Conservation (phyloP, 495 filamentous ascomycete species). For the Penicillium daleae region DNA sequence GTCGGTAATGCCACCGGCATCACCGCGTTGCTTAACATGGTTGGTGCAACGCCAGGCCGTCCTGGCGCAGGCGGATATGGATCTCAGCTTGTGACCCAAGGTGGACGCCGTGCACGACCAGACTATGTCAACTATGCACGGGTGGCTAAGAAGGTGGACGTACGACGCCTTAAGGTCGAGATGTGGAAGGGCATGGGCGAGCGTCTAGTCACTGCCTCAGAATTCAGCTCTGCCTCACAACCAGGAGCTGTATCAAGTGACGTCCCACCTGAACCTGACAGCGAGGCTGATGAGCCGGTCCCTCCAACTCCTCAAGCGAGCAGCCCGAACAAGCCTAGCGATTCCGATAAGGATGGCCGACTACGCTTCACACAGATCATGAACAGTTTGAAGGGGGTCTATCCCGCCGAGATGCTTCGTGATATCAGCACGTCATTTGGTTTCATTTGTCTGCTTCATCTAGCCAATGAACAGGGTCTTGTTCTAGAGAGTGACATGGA, state of each 20-base stretch:
- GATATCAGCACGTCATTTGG: slow-evolving; percentile 98
- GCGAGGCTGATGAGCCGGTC: slow-evolving; percentile 32
- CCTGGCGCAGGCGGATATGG: slow-evolving; percentile 70
- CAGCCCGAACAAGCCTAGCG: slow-evolving; percentile 25
- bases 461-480: slow-evolving; percentile 97
- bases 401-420: slow-evolving; percentile 78
- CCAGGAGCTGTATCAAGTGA: slow-evolving; percentile 29
- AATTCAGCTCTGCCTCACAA: slow-evolving; percentile 39
- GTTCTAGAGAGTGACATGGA: slow-evolving; percentile 57
- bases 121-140: slow-evolving; percentile 97
- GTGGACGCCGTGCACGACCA: slow-evolving; percentile 73
- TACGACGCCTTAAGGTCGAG: slow-evolving; percentile 89
- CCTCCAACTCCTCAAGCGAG: slow-evolving; percentile 42
- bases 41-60: slow-evolving; percentile 48
- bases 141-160: slow-evolving; percentile 99
- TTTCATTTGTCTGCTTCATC: slow-evolving; percentile 93
- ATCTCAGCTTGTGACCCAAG: slow-evolving; percentile 88
- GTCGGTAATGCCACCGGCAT: slow-evolving; percentile 46
- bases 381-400: slow-evolving; percentile 83
- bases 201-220: slow-evolving; percentile 42
- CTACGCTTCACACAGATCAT: slow-evolving; percentile 90
- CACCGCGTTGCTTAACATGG: slow-evolving; percentile 46
- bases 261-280: slow-evolving; percentile 30
- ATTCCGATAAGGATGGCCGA: slow-evolving; percentile 41
- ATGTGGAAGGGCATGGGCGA: slow-evolving; percentile 88